phyloP scores from a whole-genome alignment of 306 rosid genomes.

The Inga laurina region DNA sequence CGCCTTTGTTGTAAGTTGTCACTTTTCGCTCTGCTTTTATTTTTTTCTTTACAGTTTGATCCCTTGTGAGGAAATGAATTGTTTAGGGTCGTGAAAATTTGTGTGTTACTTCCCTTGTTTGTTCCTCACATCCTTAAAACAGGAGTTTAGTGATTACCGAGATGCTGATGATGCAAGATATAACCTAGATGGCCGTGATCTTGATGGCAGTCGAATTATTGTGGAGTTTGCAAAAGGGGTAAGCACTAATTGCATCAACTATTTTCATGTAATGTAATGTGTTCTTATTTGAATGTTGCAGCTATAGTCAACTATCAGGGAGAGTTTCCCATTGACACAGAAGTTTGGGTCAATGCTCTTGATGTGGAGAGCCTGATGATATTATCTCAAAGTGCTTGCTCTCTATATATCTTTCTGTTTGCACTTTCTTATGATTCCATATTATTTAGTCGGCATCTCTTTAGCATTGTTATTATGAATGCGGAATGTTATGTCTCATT shows the following conservation, averaged over 20 bases:
- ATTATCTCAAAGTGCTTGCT: background rate
- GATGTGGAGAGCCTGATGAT: background rate
- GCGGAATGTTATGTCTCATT: background rate
- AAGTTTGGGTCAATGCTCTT: background rate
- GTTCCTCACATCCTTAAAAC: conserved; percentile 40
- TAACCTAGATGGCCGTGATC: conserved; percentile 73
- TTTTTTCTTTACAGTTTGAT: conserved; percentile 22
- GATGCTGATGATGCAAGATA: conserved; percentile 93
- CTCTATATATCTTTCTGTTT: background rate
- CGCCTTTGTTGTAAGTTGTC: conserved; percentile 79
- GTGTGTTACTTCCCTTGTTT: conserved; percentile 31
- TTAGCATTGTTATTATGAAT: too few species aligned
- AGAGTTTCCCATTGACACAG: background rate
- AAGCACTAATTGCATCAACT: conserved; percentile 8
- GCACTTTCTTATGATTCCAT: background rate
- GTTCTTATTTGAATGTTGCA: background rate
- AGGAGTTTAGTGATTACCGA: conserved; percentile 84
- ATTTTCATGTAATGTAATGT: background rate
- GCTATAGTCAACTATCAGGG: background rate
- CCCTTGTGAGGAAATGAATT: conserved; percentile 15
- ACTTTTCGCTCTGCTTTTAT: background rate
- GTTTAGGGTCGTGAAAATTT: conserved; percentile 30
- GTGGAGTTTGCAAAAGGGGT: conserved; percentile 81
- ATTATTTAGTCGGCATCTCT: background rate
- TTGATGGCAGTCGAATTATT: conserved; percentile 72